Evolutionary conservation across 148 eudicot genomes (phyloP), one percentile per base, ranked within the genome.

Genomic region (Vaccinium myrtillus): DNA sequence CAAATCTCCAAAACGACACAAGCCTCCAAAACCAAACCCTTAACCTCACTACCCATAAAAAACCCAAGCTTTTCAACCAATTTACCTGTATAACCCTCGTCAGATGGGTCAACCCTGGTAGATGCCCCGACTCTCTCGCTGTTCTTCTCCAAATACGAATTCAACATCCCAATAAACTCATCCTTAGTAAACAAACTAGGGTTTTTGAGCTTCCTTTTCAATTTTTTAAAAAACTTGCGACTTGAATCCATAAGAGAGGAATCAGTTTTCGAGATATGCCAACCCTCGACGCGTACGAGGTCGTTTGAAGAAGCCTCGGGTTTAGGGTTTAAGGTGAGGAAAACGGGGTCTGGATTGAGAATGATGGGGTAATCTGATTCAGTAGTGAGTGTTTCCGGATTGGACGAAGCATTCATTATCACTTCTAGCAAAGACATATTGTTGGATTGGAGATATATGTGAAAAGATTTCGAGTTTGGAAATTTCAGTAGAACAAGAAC

Each of bases 11-110:
- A 74, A 14, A 77, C 61, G 77, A 91, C 5, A 89, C 92, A 93
- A 63, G 86, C 94, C 87, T 96, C 93, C 83, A 94, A 86, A 78
- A 94, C 76, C 87, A 93, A 89, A 18, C 93, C 94, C 74, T 86
- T 90, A 2, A 92, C 94, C 63, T 91, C 96, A 78, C 83, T 83
- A 82, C 91, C 94, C 87, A 94, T 88, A 30, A 89, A 91, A 86
- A 80, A 75, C 80, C 97, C 94, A 59, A 88, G 39, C 83, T 92
- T 91, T 80, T 80, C 87, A n/a, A 94, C 79, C 86, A 92, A 80
- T 21, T 76, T 88, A 49, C 79, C 53, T 58, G 74, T 80, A 46
- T 87, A 83, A n/a, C 75, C 86, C 77, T 70, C 88, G n/a, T 85
- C 89, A 1, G 77, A 50, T 11, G 1, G 77, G 13, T 85, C 83